Evolutionary conservation across 345 rosid genomes (phyloP), one percentile per base, ranked within the genome.

Genomic region (Sapria himalayana): DNA sequence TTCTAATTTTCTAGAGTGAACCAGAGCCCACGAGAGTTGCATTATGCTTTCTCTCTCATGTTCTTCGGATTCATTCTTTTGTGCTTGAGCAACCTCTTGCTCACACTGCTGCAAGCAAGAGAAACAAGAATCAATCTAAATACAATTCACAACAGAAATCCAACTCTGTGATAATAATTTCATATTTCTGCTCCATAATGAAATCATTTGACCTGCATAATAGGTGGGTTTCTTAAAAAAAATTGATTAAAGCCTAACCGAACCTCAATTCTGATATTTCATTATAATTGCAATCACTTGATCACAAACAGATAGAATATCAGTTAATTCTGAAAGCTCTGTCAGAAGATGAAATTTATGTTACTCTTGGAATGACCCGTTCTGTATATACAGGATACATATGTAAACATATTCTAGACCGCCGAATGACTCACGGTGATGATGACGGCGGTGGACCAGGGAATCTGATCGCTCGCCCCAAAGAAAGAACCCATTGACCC

Each of bases 21-120:
- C 78, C 45, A 81, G 85, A 59, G 93, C 71, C 93, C 93, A 81
- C 4, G 89, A 81, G 20, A 81, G 54, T 17, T 81, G 65, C 74
- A 74, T 74, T 16, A 77, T 50, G 56, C 76, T 65, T 44, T 74
- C 76, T 27, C 49, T 67, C 54, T 56, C 51, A 41, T 60, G 46
- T 52, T 68, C 74, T 41, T 54, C 74, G 29, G 70, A 62, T 31
- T 43, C 64, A 11, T 59, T 66, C 45, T 70, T 65, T 12, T 46
- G 65, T 29, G 76, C 74, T 64, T 77, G 81, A 13, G 67, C 70
- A 36, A 55, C 65, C 57, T 77, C 89, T 53, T 61, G 63, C 53
- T 81, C 85, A n/a, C 81, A 77, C 13, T 85, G 84, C 93, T 81
- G 65, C 36, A 7, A 36, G 52, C 23, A 55, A 7, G 19, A 19